Base-by-base conservation (phyloP, 1,284 basidiomycete species). In the Leccinum fallax region DNA sequence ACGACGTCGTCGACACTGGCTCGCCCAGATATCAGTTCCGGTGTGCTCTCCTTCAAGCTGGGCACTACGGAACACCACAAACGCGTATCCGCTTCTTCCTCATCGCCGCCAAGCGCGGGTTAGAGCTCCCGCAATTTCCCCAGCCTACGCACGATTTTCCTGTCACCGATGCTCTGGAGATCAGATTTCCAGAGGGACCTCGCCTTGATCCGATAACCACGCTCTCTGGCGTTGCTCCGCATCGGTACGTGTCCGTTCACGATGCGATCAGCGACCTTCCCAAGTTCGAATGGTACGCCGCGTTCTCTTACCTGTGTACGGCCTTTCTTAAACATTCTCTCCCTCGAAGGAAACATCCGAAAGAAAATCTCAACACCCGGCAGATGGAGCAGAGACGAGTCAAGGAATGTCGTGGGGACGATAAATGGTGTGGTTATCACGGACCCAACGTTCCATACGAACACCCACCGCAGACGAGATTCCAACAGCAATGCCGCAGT, bases 41-140 rank as follows among this genome's bases (percentile, higher is more conserved):
- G 0, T 87, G 83, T 68, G 81, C 78, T 5, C 74, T 89, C 0
- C 76, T 92, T 0, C 86, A 93, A 73, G 89, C 89, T 8, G 89
- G 79, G 1, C 84, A 90, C 61, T 92, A 90, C 67, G 90, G 91
- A 2, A 80, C 86, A 2, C 90, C 91, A 2, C 91, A 93, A 72
- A 72, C 78, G 2, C 81, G 91, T 1, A 75, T 86, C 34, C 83
- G 90, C 0, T 91, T 93, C 73, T 88, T 93, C 72, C 74, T 91
- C 3, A 72, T 90, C 55, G 90, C 87, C 4, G 83, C 90, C 6
- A 77, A 79, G 34, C 72, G 78, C 5, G 83, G 81, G 0, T 61
- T 76, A 54, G 80, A 81, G 0, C 76, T 92, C 2, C 89, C 90
- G 0, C 72, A 80, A 0, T 71, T 92, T n/a, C 91, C 90, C 1